A percentile compares a stretch with the other conserved stretches of the same genome.
Conservation (phyloP, 768 basidiomycete species). For the Lactarius akahatsu region DNA sequence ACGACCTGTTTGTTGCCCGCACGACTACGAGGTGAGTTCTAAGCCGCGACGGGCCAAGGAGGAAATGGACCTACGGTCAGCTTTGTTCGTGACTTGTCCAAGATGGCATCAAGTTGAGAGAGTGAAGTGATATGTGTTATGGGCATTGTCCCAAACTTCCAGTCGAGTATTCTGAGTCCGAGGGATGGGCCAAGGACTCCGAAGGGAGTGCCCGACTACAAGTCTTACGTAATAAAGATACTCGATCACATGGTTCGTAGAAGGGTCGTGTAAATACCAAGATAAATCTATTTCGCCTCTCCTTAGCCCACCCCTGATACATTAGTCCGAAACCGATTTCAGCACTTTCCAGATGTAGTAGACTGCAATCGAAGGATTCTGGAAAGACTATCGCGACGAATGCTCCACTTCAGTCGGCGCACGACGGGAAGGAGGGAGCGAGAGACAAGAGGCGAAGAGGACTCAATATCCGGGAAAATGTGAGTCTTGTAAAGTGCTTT, state of each 20-base stretch:
- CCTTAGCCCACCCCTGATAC: background rate
- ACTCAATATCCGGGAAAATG: conserved; percentile 64
- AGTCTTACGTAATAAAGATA: background rate
- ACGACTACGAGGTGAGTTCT: conserved; percentile 13
- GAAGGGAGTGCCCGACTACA: background rate
- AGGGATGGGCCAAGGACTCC: background rate
- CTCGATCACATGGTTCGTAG: background rate
- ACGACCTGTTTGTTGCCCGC: conserved; percentile 58
- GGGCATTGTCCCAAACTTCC: conserved; percentile 42
- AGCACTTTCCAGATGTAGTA: background rate
- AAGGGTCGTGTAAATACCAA: background rate
- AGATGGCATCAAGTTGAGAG: conserved; percentile 59
- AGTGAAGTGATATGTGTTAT: conserved; percentile 62
- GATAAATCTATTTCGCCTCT: background rate
- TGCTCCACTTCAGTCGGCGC: conserved; percentile 68
- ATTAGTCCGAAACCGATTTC: background rate
- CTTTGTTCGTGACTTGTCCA: conserved; percentile 60
- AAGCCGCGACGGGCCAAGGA: background rate
- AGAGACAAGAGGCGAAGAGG: conserved; percentile 54
- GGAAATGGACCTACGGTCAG: conserved; percentile 49
- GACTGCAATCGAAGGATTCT: conserved; percentile 33
- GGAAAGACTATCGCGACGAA: conserved; percentile 62
- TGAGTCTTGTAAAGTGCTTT: conserved; percentile 49
- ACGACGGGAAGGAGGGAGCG: conserved; percentile 62
- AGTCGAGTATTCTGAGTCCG: background rate